A percentile compares a stretch with the other conserved stretches of the same genome.
phyloP scores from a whole-genome alignment of 805 yeast genomes.

The Suhomyces xylopsoci region DNA sequence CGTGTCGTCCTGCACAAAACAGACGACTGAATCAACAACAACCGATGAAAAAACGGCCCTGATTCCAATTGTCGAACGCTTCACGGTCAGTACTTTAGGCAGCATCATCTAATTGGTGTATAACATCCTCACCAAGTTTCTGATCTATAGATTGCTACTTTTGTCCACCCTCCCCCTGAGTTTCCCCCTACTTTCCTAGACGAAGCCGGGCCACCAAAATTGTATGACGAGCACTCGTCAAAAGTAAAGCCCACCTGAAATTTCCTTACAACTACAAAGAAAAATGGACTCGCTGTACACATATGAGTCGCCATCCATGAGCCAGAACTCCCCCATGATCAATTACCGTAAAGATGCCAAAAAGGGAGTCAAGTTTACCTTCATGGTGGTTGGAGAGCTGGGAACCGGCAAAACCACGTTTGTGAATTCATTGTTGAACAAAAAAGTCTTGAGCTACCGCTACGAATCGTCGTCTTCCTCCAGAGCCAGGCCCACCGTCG shows the following conservation, averaged over 20 bases:
- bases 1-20: slow-evolving; percentile 6
- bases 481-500: slow-evolving; percentile 12
- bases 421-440: slow-evolving; percentile 63
- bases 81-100: background rate
- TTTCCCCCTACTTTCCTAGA: background rate
- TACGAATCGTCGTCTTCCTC: slow-evolving; percentile 36
- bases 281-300: slow-evolving; percentile 15
- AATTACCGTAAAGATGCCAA: slow-evolving; percentile 63
- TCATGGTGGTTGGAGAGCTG: slow-evolving; percentile 68
- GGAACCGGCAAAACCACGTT: slow-evolving; percentile 81
- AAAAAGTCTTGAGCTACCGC: slow-evolving; percentile 58
- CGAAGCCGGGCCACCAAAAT: background rate
- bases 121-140: background rate
- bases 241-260: background rate
- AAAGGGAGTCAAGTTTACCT: slow-evolving; percentile 70
- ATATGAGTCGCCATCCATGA: slow-evolving; percentile 27
- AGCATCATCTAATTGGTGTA: background rate
- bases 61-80: background rate
- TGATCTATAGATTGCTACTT: background rate
- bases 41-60: slow-evolving; percentile 1
- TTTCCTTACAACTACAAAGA: background rate
- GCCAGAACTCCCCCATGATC: slow-evolving; percentile 39
- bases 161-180: background rate
- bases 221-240: slow-evolving; percentile 4
- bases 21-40: slow-evolving; percentile 3